Percentiles rank a stretch among this genome's conserved stretches.
Evolutionary conservation across 495 filamentous ascomycete species (phyloP).

Genomic region (Tuber microsphaerosporum): DNA sequence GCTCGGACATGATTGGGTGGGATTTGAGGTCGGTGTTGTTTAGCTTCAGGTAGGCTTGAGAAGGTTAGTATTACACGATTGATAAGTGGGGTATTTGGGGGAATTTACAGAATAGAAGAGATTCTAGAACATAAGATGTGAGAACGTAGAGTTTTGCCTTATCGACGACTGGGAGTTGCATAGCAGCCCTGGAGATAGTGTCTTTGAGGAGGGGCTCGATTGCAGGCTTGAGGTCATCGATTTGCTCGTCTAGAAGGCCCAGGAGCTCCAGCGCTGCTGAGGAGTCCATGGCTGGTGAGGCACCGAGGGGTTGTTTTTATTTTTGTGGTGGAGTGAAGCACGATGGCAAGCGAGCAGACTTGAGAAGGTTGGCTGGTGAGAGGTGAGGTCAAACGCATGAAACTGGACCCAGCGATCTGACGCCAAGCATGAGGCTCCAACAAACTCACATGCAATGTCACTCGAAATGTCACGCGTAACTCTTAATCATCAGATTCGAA

Average conservation of each 20-base stretch:
- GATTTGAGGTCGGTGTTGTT: constrained; percentile 71
- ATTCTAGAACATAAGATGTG: constrained; percentile 78
- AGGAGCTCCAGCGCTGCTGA: constrained; percentile 50
- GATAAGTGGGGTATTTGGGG: constrained; percentile 5
- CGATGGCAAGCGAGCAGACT: background rate
- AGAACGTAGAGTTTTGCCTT: constrained; percentile 86
- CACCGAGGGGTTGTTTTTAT: background rate
- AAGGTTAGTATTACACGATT: constrained; percentile 22
- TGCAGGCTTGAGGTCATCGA: constrained; percentile 68
- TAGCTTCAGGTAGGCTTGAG: constrained; percentile 66
- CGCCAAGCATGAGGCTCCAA: constrained; percentile 1
- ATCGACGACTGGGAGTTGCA: constrained; percentile 80
- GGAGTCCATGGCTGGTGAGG: constrained; percentile 37
- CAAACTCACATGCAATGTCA: background rate
- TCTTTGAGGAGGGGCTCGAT: constrained; percentile 60
- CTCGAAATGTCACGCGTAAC: background rate
- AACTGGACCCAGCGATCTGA: background rate
- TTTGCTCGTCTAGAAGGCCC: constrained; percentile 63
- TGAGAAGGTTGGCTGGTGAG: background rate
- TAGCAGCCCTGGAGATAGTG: constrained; percentile 59
- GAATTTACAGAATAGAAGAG: constrained; percentile 74
- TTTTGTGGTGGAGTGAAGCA: background rate
- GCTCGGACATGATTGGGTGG: constrained; percentile 76
- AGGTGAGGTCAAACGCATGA: background rate
- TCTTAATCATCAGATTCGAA: background rate